These are phyloP conservation scores for Nicotiana tabacum DNA, from an alignment of 257 asterid species.

Conservation along the genomic window DNA sequence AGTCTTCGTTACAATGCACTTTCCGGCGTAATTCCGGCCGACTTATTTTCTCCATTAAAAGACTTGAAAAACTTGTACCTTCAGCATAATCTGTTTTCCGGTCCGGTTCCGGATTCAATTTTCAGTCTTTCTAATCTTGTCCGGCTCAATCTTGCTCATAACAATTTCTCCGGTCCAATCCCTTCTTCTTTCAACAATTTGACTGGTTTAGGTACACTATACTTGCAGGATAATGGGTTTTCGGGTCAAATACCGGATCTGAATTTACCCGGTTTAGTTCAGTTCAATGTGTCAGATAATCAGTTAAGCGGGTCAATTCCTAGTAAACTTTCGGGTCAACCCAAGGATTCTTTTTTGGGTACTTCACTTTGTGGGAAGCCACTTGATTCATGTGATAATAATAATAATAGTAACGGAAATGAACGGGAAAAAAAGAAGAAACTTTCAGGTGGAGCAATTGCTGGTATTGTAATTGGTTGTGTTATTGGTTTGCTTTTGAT, in stretches of 20 bases:
- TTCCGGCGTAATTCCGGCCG: conserved; percentile 58
- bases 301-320: conserved; percentile 67
- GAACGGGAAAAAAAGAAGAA: conserved; percentile 33
- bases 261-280: conserved; percentile 41
- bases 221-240: conserved; percentile 54
- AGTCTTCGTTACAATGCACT: conserved; percentile 87
- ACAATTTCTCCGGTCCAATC: conserved; percentile 68
- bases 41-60: conserved; percentile 44
- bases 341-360: conserved; percentile 49
- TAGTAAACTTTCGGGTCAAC: conserved; percentile 37
- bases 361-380: conserved; percentile 80
- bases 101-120: conserved; percentile 53
- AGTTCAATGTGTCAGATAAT: conserved; percentile 66
- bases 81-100: conserved; percentile 61
- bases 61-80: conserved; percentile 57
- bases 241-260: conserved; percentile 68
- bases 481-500: conserved; percentile 45
- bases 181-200: conserved; percentile 48
- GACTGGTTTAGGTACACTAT: conserved; percentile 75
- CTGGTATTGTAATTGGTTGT: conserved; percentile 76
- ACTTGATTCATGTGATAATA: conserved; percentile 39
- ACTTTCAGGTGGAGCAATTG: conserved; percentile 85
- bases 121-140: conserved; percentile 53
- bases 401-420: conserved; percentile 8
- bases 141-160: conserved; percentile 58